Conservation (phyloP, 2,329 filamentous ascomycete genomes). For the Colletotrichum sp. region DNA sequence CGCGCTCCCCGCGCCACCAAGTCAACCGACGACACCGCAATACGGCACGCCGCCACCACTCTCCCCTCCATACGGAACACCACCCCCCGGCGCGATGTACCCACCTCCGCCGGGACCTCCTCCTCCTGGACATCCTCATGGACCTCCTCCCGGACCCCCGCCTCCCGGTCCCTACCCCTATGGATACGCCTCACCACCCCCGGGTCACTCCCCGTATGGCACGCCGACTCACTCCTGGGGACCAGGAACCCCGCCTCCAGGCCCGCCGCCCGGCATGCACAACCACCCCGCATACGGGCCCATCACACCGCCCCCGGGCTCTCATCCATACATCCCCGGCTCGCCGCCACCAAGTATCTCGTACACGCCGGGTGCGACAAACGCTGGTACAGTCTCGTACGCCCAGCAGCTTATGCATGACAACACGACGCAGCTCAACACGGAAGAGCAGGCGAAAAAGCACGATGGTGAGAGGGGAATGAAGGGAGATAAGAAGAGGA, state of each 20-base stretch:
- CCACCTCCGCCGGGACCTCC: slow-evolving; percentile 1
- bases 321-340: neutral
- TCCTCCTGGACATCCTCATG: neutral
- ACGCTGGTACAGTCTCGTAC: slow-evolving; percentile 47
- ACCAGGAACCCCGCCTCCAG: neutral
- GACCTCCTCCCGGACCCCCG: slow-evolving; percentile 5
- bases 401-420: slow-evolving; percentile 60
- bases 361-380: slow-evolving; percentile 11
- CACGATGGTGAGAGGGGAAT: slow-evolving; percentile 8
- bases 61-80: slow-evolving; percentile 23
- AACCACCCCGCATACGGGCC: neutral
- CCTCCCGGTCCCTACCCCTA: neutral
- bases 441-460: slow-evolving; percentile 34
- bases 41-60: neutral
- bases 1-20: slow-evolving; percentile 55
- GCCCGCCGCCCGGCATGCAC: neutral
- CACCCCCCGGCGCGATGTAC: neutral
- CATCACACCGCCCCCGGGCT: neutral
- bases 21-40: slow-evolving; percentile 29
- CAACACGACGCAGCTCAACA: slow-evolving; percentile 56
- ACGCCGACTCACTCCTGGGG: neutral
- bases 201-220: neutral
- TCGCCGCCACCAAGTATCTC: neutral
- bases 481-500: neutral
- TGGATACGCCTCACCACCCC: neutral